These are phyloP conservation scores for Sphagnum fallax DNA, from an alignment of 228 moss, liverwort and hornwort species.

Conservation along the genomic window DNA sequence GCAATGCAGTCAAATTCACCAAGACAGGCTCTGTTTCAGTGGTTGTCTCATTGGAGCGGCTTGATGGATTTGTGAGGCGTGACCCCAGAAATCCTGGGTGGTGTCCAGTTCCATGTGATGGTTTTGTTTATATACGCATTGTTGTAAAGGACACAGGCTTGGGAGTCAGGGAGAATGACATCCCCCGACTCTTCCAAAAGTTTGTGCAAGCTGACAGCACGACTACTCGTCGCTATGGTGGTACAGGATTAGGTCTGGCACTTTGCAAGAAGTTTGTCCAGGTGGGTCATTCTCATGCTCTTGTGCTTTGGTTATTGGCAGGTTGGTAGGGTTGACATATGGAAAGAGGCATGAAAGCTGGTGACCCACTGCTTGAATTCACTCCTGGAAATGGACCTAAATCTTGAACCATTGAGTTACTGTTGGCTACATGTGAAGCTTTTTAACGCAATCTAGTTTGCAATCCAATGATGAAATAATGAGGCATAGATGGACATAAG, in stretches of 20 bases:
- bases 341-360: neutral
- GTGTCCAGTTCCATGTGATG: constrained; percentile 67
- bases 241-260: constrained; percentile 49
- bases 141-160: constrained; percentile 68
- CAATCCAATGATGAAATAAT: too few species aligned
- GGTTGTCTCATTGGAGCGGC: constrained; percentile 23
- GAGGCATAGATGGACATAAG: too few species aligned
- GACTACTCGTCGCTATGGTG: constrained; percentile 36
- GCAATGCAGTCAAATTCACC: constrained; percentile 53
- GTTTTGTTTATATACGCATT: constrained; percentile 64
- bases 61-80: constrained; percentile 22
- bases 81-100: constrained; percentile 67
- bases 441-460: too few species aligned
- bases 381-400: too few species aligned
- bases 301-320: neutral
- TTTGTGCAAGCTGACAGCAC: constrained; percentile 59
- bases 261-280: constrained; percentile 54
- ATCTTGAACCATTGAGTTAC: too few species aligned
- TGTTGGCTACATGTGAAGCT: too few species aligned
- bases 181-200: constrained; percentile 46
- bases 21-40: constrained; percentile 34
- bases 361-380: too few species aligned
- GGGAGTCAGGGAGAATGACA: constrained; percentile 55
- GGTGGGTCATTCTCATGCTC: constrained; percentile 18
- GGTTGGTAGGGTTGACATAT: neutral